Evolutionary conservation across 2,329 filamentous ascomycete species (phyloP), one percentile per base, ranked within the genome.

Genomic region (Penicillium digitatum): DNA sequence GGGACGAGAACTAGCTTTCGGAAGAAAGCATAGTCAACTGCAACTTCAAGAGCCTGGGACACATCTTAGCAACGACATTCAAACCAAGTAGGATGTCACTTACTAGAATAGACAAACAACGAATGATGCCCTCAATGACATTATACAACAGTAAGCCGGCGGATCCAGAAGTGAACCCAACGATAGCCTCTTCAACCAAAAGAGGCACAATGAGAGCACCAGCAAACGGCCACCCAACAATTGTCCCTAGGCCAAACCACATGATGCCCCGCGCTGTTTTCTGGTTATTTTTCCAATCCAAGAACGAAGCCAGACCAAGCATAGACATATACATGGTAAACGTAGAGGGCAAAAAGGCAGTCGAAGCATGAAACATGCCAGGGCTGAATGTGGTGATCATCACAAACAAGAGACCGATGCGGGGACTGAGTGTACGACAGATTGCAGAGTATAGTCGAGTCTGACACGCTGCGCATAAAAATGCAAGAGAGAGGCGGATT

Each of bases 311-410:
- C 52, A 91, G 84, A 11, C 92, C 94, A 8, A 97, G 78, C 81
- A 94, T 94, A 14, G 85, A 86, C 56, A 86, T 89, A 71, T 95
- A 96, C 94, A 99, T 99, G 68, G 94, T 88, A 69, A 99, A 99
- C 72, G 88, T 96, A 9, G 92, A 96, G 0, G 94, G 94, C 5
- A 99, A 79, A 68, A 89, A 96, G 6, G 93, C 86, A 1, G 88
- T 82, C 54, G 90, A 90, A 5, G 94, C 88, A 73, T 96, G 90
- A 70, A 96, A 97, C 81, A 96, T 95, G 40, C 94, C 94, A 0
- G 94, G 89, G 58, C 88, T 95, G 55, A 87, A 85, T 47, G 90
- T 77, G 56, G 88, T 86, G 40, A 88, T 84, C 58, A 93, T 78
- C 56, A 96, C 76, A 72, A 95, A 96, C 68, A 96, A 84, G 5